Base-by-base conservation (phyloP, 2,329 filamentous ascomycete genomes). In the Fusarium cicatricum region DNA sequence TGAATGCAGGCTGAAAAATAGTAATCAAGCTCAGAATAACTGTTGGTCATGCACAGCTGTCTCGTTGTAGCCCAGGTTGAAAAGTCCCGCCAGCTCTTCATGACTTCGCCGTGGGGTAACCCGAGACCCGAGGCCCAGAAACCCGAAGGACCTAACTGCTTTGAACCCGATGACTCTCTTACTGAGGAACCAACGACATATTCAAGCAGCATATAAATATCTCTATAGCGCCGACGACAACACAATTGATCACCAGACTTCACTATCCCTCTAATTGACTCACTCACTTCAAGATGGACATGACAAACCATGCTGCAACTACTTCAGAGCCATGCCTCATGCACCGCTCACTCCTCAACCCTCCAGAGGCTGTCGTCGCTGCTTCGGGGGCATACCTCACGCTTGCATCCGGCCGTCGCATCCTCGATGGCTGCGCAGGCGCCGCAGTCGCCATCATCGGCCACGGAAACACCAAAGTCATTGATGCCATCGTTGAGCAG, bases 401-500 rank as follows among this genome's bases (percentile, higher is more conserved):
- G 1, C 71, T 77, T 5, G 56, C 70, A 9, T 68, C 73, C 28
- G 77, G 68, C 14, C 60, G 58, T 12, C 52, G 39, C 1, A 65
- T 95, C 37, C 81, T 92, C 12, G 91, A 95, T 71, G 88, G 85
- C 2, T 90, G 87, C 16, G 84, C 88, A 23, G 91, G 91, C 16
- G 88, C 90, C 3, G 89, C 88, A 28, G 70, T 71, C 3, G 50
- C 70, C 23, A 48, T 17, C 68, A 76, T 94, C 10, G 91, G 90
- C 7, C 87, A 91, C 64, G 85, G 84, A 26, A 81, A 88, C 45
- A 67, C 78, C 36, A 78, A 86, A 41, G 84, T 93, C 11, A 77
- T 78, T 11, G 75, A 82, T 3, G 89, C 87, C 1, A 80, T 91
- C 34, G 72, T 77, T 5, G 66, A 78, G 11, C 89, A 92, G 64